These are phyloP conservation scores for Chaetomium olivaceum DNA, from an alignment of 2,329 filamentous ascomycete genomes.

Conservation along the genomic window DNA sequence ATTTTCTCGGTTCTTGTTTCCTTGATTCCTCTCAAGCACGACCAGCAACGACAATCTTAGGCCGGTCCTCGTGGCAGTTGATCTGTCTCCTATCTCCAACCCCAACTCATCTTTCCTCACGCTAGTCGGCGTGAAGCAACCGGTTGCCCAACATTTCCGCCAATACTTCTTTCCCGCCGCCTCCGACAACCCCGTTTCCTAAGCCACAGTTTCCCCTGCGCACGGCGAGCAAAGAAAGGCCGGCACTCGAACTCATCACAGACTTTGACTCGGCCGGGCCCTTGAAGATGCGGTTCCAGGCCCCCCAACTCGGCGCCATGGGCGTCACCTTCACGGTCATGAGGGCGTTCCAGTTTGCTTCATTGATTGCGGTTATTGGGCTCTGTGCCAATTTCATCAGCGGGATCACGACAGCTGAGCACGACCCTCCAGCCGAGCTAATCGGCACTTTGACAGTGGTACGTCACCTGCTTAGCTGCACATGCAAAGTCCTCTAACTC, in stretches of 20 bases:
- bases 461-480: slow-evolving; percentile 11
- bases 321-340: slow-evolving; percentile 31
- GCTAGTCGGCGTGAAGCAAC: slow-evolving; percentile 4
- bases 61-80: slow-evolving; percentile 28
- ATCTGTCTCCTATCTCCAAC: slow-evolving; percentile 22
- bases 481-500: slow-evolving; percentile 13
- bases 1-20: background rate
- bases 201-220: slow-evolving; percentile 30
- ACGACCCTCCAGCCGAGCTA: slow-evolving; percentile 29
- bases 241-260: slow-evolving; percentile 31
- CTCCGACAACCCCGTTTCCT: slow-evolving; percentile 31
- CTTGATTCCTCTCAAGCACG: background rate
- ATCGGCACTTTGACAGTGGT: slow-evolving; percentile 32
- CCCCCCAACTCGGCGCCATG: slow-evolving; percentile 31
- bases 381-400: slow-evolving; percentile 32
- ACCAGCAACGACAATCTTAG: background rate
- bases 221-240: slow-evolving; percentile 31
- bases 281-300: slow-evolving; percentile 28
- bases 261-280: slow-evolving; percentile 6
- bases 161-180: slow-evolving; percentile 30
- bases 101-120: slow-evolving; percentile 5
- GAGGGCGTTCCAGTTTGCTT: slow-evolving; percentile 29
- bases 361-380: slow-evolving; percentile 30
- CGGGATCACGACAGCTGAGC: slow-evolving; percentile 26
- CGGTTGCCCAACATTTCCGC: slow-evolving; percentile 31